Percentiles rank a stretch among this genome's conserved stretches.
Conservation (phyloP, 208 protist species). For the Novymonas esmeraldas region DNA sequence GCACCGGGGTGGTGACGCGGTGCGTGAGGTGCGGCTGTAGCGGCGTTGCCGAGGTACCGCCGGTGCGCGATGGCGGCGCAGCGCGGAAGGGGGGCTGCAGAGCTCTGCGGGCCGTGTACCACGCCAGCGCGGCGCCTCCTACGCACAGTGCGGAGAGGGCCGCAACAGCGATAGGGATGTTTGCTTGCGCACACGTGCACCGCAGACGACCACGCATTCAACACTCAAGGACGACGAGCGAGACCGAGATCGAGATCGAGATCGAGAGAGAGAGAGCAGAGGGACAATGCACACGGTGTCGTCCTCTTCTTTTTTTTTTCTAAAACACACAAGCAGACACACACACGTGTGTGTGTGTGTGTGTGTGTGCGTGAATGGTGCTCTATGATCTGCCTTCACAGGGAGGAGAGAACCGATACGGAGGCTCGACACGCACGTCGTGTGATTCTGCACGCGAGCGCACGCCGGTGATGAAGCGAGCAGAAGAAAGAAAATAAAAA, state of each 20-base stretch:
- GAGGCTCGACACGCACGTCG: too few species aligned
- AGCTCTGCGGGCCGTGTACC: not conserved
- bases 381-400: not conserved
- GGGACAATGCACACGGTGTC: too few species aligned
- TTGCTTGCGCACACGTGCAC: not conserved
- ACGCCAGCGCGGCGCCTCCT: not conserved
- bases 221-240: too few species aligned
- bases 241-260: not conserved
- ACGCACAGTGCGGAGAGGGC: not conserved
- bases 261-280: not conserved
- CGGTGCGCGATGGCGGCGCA: not conserved
- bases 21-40: too few species aligned
- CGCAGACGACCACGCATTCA: not conserved
- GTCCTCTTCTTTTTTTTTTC: too few species aligned
- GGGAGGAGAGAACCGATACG: too few species aligned
- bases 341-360: not conserved
- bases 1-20: not conserved
- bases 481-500: too few species aligned
- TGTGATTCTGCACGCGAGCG: too few species aligned
- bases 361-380: not conserved
- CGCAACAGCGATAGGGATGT: not conserved
- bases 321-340: too few species aligned
- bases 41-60: too few species aligned
- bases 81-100: too few species aligned
- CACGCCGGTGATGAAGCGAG: too few species aligned